Evolutionary conservation across 2,329 filamentous ascomycete genomes (phyloP).

Genomic region (Diplocarpon rosae): DNA sequence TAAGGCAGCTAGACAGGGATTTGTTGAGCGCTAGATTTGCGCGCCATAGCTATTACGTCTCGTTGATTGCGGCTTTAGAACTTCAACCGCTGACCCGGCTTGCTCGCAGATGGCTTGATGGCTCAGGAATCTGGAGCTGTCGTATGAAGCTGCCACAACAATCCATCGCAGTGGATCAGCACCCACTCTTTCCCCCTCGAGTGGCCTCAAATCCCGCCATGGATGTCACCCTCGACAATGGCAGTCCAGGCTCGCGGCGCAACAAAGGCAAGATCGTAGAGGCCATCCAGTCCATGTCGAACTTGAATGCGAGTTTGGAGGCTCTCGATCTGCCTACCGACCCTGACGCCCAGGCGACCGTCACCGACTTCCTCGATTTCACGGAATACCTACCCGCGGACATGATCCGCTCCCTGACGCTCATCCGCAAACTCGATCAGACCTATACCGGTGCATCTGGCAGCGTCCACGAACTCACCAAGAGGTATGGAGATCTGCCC

Average conservation of each 20-base stretch:
- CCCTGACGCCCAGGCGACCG: slow-evolving; percentile 57
- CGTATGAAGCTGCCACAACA: slow-evolving; percentile 24
- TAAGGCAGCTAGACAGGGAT: slow-evolving; percentile 1
- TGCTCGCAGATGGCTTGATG: slow-evolving; percentile 25
- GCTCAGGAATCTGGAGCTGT: slow-evolving; percentile 25
- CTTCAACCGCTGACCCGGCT: slow-evolving; percentile 10
- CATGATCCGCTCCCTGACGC: slow-evolving; percentile 51
- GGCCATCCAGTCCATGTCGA: slow-evolving; percentile 25
- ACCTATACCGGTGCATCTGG: slow-evolving; percentile 45
- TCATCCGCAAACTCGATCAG: slow-evolving; percentile 54
- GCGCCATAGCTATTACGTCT: too few species aligned
- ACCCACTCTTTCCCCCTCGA: slow-evolving; percentile 1
- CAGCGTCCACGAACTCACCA: slow-evolving; percentile 45
- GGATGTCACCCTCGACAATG: slow-evolving; percentile 18
- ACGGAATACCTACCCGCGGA: slow-evolving; percentile 58
- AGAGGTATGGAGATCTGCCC: slow-evolving; percentile 45
- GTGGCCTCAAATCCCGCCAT: slow-evolving; percentile 18
- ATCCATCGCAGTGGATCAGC: slow-evolving; percentile 6
- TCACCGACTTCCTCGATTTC: slow-evolving; percentile 55
- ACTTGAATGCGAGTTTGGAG: slow-evolving; percentile 24
- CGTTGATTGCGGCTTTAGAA: too few species aligned
- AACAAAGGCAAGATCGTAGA: slow-evolving; percentile 25
- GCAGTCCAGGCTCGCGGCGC: slow-evolving; percentile 22
- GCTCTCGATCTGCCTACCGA: slow-evolving; percentile 34
- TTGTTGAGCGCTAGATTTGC: slow-evolving; percentile 3